phyloP scores from a whole-genome alignment of 2,329 filamentous ascomycete genomes.

The Verticillium tricorpus region DNA sequence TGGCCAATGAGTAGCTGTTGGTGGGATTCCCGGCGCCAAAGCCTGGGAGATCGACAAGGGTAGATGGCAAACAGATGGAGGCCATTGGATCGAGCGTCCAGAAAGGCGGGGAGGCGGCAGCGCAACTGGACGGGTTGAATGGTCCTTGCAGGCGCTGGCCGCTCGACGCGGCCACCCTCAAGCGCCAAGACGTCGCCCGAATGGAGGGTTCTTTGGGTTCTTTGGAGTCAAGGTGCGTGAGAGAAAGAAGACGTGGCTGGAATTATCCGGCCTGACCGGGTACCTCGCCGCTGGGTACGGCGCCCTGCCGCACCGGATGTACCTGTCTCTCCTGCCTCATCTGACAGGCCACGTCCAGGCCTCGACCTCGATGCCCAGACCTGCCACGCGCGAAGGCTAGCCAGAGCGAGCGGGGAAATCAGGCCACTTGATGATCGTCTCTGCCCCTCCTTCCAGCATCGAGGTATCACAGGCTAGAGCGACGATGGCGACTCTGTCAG shows the following conservation, averaged over 20 bases:
- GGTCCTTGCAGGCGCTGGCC: conserved; percentile 13
- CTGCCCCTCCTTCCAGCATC: not conserved
- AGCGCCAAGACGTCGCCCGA: not conserved
- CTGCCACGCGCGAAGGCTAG: too few species aligned
- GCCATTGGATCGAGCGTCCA: not conserved
- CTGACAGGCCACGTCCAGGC: too few species aligned
- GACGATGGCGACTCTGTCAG: not conserved
- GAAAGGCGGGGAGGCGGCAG: conserved; percentile 5
- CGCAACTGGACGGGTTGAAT: conserved; percentile 1
- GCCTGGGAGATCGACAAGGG: not conserved
- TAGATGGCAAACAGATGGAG: not conserved
- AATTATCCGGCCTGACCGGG: not conserved
- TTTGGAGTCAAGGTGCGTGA: not conserved
- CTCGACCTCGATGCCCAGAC: too few species aligned
- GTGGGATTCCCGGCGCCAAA: conserved; percentile 9
- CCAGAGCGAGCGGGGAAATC: conserved; percentile 9
- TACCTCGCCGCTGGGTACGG: too few species aligned
- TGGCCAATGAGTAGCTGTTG: not conserved
- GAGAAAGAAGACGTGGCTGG: not conserved
- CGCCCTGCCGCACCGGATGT: too few species aligned
- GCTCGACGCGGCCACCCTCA: not conserved
- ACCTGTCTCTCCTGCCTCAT: too few species aligned
- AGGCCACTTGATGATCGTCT: conserved; percentile 5
- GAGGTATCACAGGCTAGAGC: not conserved
- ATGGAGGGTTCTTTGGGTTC: not conserved